Evolutionary conservation across 2,329 filamentous ascomycete species (phyloP).

Genomic region (Venturia asperata): DNA sequence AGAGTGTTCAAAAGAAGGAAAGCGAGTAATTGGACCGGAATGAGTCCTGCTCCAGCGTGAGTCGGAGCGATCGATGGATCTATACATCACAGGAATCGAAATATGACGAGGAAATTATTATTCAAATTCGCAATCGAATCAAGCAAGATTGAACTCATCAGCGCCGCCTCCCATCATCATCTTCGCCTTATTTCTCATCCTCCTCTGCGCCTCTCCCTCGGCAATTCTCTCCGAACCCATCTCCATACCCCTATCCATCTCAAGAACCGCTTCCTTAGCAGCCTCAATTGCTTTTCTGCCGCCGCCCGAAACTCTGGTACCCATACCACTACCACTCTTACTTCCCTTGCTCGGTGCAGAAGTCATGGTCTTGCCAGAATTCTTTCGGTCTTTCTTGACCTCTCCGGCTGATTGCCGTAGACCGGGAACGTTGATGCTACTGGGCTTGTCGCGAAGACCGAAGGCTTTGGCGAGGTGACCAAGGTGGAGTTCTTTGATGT

Average conservation of each 20-base stretch:
- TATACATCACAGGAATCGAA: no score
- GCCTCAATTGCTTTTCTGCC: slow-evolving; percentile 29
- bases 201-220: slow-evolving; percentile 45
- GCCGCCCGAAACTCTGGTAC: slow-evolving; percentile 18
- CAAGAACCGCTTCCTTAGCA: slow-evolving; percentile 23
- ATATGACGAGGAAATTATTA: no score
- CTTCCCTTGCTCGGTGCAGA: slow-evolving; percentile 28
- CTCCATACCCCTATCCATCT: slow-evolving; percentile 20
- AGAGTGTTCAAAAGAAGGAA: no score
- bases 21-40: no score
- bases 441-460: slow-evolving; percentile 78
- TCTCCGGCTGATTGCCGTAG: slow-evolving; percentile 43
- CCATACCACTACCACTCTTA: slow-evolving; percentile 23
- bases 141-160: slow-evolving; percentile 53
- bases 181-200: slow-evolving; percentile 49
- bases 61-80: no score
- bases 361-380: slow-evolving; percentile 24
- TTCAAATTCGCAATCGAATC: slow-evolving; percentile 11
- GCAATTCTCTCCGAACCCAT: slow-evolving; percentile 29
- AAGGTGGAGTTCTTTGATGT: slow-evolving; percentile 83
- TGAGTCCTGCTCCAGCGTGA: no score
- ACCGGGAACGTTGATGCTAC: slow-evolving; percentile 58
- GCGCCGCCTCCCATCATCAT: slow-evolving; percentile 47
- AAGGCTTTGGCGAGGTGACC: slow-evolving; percentile 94
- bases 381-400: slow-evolving; percentile 38